Base-by-base conservation (phyloP, 2,329 filamentous ascomycete genomes). In the Fulvia fulva region DNA sequence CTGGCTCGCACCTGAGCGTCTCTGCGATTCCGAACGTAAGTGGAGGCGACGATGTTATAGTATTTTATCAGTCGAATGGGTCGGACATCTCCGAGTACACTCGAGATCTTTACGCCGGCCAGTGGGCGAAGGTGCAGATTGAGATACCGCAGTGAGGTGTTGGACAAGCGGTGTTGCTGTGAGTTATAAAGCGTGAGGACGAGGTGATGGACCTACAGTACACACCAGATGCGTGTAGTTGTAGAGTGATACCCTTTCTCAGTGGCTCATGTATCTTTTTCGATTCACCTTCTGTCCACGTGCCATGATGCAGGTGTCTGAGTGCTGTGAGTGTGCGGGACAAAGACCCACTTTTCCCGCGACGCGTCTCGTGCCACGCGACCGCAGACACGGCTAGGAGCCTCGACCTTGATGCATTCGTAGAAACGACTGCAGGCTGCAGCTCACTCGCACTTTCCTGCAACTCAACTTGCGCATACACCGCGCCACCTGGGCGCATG, bases 1-100 rank as follows among this genome's bases (percentile, higher is more conserved):
- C 69, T 0, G 76, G 75, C 2, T 76, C 74, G 3, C 76, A 78
- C 64, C 52, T 78, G 37, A 75, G 69, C 1, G 71, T 75, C 16
- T 74, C 73, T 2, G 68, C 74, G 4, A 62, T 74, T 16, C 67
- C 71, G 2, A 67, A 71, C 21, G 53, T 63, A 2, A 68, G 66
- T 44, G 70, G 69, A 1, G 70, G 70, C 3, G 62, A 68, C 45
- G 58, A 65, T 34, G 12, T 73, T n/a, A 57, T 70, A 7, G 71
- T 73, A 6, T 72, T 73, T 44, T 71, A 67, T 45, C 71, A 73
- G 57, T 64, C 59, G 7, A 63, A 64, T 19, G 71, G 71, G 11
- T 64, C 30, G 23, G 69, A 71, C 46, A 63, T 72, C 41, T 66
- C 63, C 7, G 65, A 68, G 53, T 70, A 65, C 37, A 66, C 64